phyloP scores from a whole-genome alignment of 768 basidiomycete genomes.

The Leccinellum rugosiceps region DNA sequence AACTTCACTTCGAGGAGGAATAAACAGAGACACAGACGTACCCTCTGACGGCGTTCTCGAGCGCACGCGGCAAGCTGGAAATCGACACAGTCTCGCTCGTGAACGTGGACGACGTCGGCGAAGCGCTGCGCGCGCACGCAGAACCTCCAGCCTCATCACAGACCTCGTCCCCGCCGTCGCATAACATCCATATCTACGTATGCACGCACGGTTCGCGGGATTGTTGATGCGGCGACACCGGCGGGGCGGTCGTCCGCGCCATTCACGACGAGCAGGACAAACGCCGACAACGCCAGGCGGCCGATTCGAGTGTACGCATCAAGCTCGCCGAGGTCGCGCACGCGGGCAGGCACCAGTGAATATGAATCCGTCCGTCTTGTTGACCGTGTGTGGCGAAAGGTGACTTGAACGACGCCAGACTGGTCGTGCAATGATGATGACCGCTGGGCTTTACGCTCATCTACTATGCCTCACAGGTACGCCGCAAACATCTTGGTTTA shows the following conservation, averaged over 20 bases:
- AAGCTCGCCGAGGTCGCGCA: constrained; percentile 67
- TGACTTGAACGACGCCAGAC: too few species aligned
- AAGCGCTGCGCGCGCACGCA: constrained; percentile 31
- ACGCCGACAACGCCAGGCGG: constrained; percentile 30
- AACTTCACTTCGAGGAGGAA: not conserved
- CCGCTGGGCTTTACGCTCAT: not conserved
- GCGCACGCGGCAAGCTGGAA: constrained; percentile 43
- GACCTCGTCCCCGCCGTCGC: not conserved
- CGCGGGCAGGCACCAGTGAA: constrained; percentile 82
- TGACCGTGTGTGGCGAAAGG: too few species aligned
- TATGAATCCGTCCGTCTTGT: constrained; percentile 8
- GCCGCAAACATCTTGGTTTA: constrained; percentile 61
- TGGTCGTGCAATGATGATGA: not conserved
- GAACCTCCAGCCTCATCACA: constrained; percentile 19
- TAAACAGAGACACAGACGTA: constrained; percentile 23
- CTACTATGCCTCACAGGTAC: not conserved
- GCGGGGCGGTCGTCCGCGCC: constrained; percentile 52
- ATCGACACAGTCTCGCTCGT: constrained; percentile 46
- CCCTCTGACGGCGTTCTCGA: constrained; percentile 52
- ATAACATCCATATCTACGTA: constrained; percentile 52
- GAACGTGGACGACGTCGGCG: constrained; percentile 49
- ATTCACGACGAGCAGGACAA: constrained; percentile 50
- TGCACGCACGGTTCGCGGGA: constrained; percentile 80
- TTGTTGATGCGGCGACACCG: constrained; percentile 73
- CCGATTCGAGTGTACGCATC: constrained; percentile 33